Base-by-base conservation (phyloP, 148 eudicot genomes). In the Talinum fruticosum region DNA sequence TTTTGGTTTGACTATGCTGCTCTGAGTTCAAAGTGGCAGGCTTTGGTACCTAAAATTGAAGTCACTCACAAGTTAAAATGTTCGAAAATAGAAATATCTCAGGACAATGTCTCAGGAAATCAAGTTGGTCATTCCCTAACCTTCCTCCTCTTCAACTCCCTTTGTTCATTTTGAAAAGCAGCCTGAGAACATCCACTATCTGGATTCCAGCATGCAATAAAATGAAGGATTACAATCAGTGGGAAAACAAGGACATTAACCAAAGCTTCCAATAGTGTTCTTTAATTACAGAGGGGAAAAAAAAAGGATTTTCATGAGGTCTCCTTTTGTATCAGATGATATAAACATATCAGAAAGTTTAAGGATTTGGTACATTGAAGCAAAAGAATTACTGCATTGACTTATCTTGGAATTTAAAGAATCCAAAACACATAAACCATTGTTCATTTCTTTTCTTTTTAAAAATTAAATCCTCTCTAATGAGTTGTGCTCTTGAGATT, bases 131-230 rank as follows among this genome's bases (percentile, higher is more conserved):
- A 35, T 71, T 79, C 36, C 21, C 28, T 45, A 86, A 95, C 98
- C 97, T 92, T 91, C 81, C 89, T 83, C 85, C 84, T 88, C 76
- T 87, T 86, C 15, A 16, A 16, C 72, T 69, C 84, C 79, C 82
- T 84, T 74, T 86, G 86, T 57, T 82, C 87, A 79, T 83, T 83
- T 71, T 82, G 85, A 78, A 77, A 77, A 75, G 83, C 79, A 71
- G 41, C 82, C 81, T 75, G 82, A 65, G 81, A 66, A 72, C 74
- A 80, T 66, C 85, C 84, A 49, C 78, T 41, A 82, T 82, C 92
- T 85, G 78, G 37, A 53, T n/a, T 66, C 54, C 69, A 70, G 24
- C 77, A 66, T 8, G 45, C 41, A 73, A 41, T 8, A 59, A 49
- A n/a, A 47, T 19, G 54, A 59, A 69, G 57, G 12, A 62, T 38